These are phyloP conservation scores for Stevia rebaudiana DNA, from an alignment of 140 eudicot species.

Conservation along the genomic window DNA sequence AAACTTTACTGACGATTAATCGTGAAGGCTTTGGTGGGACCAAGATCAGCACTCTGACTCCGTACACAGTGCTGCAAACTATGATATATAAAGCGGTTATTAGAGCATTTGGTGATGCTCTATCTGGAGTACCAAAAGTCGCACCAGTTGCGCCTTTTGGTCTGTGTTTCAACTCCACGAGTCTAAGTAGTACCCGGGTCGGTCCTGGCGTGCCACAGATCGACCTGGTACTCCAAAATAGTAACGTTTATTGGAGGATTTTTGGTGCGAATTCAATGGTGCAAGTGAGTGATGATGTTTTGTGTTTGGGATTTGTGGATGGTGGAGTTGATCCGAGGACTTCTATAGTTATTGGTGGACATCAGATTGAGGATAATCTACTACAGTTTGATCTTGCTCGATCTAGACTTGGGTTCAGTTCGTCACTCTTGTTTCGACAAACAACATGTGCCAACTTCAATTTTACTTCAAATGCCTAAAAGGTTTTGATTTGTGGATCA, in stretches of 20 bases:
- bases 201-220: conserved; percentile 47
- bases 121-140: conserved; percentile 31
- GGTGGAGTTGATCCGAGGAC: conserved; percentile 37
- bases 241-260: conserved; percentile 37
- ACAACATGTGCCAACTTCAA: conserved; percentile 63
- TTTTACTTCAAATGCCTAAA: conserved; percentile 33
- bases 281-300: conserved; percentile 25
- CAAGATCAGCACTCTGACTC: conserved; percentile 47
- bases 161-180: conserved; percentile 30
- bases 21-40: conserved; percentile 42
- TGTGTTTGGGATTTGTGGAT: conserved; percentile 48
- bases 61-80: conserved; percentile 43
- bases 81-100: conserved; percentile 44
- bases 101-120: conserved; percentile 27
- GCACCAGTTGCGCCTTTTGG: conserved; percentile 39
- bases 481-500: neutral
- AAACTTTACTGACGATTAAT: conserved; percentile 31
- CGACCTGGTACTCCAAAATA: conserved; percentile 34
- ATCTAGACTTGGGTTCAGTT: conserved; percentile 61
- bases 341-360: conserved; percentile 51
- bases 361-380: conserved; percentile 41
- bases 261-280: conserved; percentile 52
- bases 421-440: conserved; percentile 40
- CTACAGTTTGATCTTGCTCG: conserved; percentile 33
- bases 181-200: conserved; percentile 31